A percentile compares a stretch with the other conserved stretches of the same genome.
phyloP scores from a whole-genome alignment of 441 rosid genomes.

The Syzygium syzygioides region DNA sequence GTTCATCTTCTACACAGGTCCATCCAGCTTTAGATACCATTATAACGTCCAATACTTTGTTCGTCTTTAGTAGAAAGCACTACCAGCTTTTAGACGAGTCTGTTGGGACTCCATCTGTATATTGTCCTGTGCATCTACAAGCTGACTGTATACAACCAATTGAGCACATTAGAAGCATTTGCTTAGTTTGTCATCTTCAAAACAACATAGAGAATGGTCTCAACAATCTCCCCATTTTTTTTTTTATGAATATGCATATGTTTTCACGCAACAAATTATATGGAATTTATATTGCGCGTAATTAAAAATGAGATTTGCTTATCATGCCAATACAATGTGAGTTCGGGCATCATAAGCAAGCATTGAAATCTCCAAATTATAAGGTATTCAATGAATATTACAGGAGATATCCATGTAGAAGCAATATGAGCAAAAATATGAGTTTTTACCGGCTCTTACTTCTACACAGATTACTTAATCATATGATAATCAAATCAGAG shows the following conservation, averaged over 20 bases:
- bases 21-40: neutral
- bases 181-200: too few relatives aligned
- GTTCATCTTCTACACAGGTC: neutral
- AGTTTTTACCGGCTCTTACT: neutral
- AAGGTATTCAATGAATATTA: neutral
- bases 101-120: neutral
- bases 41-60: neutral
- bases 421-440: neutral
- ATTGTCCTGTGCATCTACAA: neutral
- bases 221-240: too few relatives aligned
- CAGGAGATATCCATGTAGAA: neutral
- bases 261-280: neutral
- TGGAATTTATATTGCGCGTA: neutral
- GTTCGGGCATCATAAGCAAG: neutral
- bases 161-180: neutral
- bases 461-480: too few relatives aligned
- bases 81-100: neutral
- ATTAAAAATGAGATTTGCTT: neutral
- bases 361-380: neutral
- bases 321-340: neutral
- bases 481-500: too few relatives aligned
- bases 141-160: neutral
- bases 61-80: neutral
- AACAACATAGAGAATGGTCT: neutral
- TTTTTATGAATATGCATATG: neutral